phyloP scores from a whole-genome alignment of 331 rosid species.

The Phaseolus coccineus region DNA sequence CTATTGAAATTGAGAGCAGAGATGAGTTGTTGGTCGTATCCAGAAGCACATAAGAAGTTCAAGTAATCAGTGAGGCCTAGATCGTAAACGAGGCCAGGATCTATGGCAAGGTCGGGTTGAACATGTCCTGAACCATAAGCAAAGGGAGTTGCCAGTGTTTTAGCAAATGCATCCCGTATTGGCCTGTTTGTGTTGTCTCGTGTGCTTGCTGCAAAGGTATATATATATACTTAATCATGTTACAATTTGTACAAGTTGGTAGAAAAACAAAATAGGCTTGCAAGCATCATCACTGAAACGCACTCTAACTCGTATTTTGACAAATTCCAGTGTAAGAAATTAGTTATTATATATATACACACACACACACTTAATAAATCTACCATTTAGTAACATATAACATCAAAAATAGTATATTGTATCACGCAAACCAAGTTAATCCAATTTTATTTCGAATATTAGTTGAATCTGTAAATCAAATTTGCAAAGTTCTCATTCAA shows the following conservation, averaged over 20 bases:
- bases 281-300: no score
- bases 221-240: conserved; percentile 10
- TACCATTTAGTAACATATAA: no score
- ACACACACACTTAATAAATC: no score
- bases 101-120: conserved; percentile 42
- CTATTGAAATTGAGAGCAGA: conserved; percentile 39
- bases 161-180: conserved; percentile 39
- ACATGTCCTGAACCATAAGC: conserved; percentile 52
- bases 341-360: no score
- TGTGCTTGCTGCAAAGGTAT: conserved; percentile 38
- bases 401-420: no score
- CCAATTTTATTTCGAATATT: no score
- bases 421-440: no score
- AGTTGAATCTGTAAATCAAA: no score
- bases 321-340: no score
- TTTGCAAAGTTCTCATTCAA: no score
- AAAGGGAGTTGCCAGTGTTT: conserved; percentile 29
- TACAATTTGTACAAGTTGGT: background rate
- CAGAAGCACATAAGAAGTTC: conserved; percentile 50
- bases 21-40: conserved; percentile 45
- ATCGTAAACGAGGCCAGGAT: conserved; percentile 52
- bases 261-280: background rate
- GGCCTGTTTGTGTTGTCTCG: conserved; percentile 39
- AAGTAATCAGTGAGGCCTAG: conserved; percentile 43
- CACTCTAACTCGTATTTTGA: no score